A percentile compares a stretch with the other conserved stretches of the same genome.
These are phyloP conservation scores for Ilyonectria destructans DNA, from an alignment of 2,329 filamentous ascomycete species.

Conservation along the genomic window DNA sequence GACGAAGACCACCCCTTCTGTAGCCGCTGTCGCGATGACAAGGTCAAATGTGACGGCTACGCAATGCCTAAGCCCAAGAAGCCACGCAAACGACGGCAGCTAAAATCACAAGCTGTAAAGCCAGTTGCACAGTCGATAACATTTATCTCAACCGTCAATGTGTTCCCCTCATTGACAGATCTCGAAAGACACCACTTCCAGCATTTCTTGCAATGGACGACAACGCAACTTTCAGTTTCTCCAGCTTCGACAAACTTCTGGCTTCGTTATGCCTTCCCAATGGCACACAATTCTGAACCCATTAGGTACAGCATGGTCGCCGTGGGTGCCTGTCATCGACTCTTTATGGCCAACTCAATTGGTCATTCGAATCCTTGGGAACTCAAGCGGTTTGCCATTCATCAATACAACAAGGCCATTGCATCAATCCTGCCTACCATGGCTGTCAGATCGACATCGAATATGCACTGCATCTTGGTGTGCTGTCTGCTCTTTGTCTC, in stretches of 20 bases:
- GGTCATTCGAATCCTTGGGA: slow-evolving; percentile 19
- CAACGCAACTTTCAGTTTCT: slow-evolving; percentile 27
- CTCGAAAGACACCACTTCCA: slow-evolving; percentile 40
- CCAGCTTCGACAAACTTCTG: slow-evolving; percentile 22
- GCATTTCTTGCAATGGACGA: slow-evolving; percentile 42
- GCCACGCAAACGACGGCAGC: not conserved
- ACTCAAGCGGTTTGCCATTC: slow-evolving; percentile 39
- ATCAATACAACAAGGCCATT: slow-evolving; percentile 45
- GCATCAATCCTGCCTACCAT: slow-evolving; percentile 38
- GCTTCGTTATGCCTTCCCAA: slow-evolving; percentile 24
- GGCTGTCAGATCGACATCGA: slow-evolving; percentile 25
- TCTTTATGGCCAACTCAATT: slow-evolving; percentile 20
- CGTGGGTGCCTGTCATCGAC: slow-evolving; percentile 23
- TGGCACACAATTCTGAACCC: slow-evolving; percentile 13
- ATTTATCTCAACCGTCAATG: not conserved
- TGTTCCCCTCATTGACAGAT: slow-evolving; percentile 2
- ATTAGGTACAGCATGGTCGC: slow-evolving; percentile 25
- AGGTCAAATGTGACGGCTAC: slow-evolving; percentile 46
- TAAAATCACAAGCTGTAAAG: slow-evolving; percentile 6
- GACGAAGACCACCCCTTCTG: slow-evolving; percentile 49
- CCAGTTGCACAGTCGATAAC: slow-evolving; percentile 10
- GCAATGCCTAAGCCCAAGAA: slow-evolving; percentile 16
- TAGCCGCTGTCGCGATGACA: slow-evolving; percentile 35
- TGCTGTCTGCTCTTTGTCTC: slow-evolving; percentile 46
- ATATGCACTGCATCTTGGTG: slow-evolving; percentile 39